These are phyloP conservation scores for Xerocomus spinulosus DNA, from an alignment of 768 basidiomycete species.

Conservation along the genomic window DNA sequence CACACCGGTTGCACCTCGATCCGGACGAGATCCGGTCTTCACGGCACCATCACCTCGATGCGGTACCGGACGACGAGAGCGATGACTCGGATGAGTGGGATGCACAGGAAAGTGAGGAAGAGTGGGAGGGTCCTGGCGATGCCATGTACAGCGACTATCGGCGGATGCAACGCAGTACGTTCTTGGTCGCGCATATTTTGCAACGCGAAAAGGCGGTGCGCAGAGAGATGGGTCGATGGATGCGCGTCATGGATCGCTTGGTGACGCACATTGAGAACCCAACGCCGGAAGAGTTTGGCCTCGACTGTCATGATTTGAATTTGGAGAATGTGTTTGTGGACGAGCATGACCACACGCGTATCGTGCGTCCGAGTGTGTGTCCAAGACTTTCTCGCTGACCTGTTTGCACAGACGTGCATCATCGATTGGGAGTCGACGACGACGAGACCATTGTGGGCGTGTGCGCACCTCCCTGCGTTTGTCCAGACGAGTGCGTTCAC, in stretches of 20 bases:
- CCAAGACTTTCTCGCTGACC: not conserved
- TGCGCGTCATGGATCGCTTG: constrained; percentile 60
- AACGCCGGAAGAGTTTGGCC: constrained; percentile 57
- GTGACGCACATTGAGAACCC: constrained; percentile 30
- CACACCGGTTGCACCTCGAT: constrained; percentile 75
- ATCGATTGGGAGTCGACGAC: constrained; percentile 94
- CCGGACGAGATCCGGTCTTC: constrained; percentile 71
- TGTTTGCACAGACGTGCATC: constrained; percentile 59
- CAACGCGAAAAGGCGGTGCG: constrained; percentile 59
- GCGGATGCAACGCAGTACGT: constrained; percentile 74
- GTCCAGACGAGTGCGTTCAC: constrained; percentile 76
- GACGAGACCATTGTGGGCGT: constrained; percentile 79
- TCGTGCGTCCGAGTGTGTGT: constrained; percentile 47
- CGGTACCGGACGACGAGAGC: constrained; percentile 67
- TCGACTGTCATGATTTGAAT: constrained; percentile 85
- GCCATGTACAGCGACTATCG: constrained; percentile 80
- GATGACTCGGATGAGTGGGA: constrained; percentile 80
- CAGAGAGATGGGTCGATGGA: constrained; percentile 71
- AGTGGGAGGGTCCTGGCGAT: constrained; percentile 70
- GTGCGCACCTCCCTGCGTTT: constrained; percentile 77
- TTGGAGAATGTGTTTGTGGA: constrained; percentile 85
- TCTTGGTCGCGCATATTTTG: constrained; percentile 66
- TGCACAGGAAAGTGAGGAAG: constrained; percentile 73
- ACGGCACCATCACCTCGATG: constrained; percentile 61
- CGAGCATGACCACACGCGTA: constrained; percentile 55